Evolutionary conservation across 176 grass and related monocot species (phyloP).

Genomic region (Triticum timopheevii): DNA sequence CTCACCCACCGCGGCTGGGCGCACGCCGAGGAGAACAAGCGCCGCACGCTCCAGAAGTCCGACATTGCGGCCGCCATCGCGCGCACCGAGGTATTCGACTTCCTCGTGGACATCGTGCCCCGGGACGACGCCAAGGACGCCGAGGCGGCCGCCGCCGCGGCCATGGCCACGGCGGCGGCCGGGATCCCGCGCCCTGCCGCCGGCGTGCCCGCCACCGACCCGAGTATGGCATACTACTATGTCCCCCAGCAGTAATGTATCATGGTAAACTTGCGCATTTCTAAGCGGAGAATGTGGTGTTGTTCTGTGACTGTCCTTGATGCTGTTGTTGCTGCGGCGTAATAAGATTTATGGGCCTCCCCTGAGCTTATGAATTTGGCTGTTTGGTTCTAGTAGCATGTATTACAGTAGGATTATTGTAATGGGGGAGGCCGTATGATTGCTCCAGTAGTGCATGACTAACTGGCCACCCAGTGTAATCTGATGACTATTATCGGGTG

Average conservation of each 20-base stretch:
- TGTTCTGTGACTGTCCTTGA: conserved; percentile 13
- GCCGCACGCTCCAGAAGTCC: conserved; percentile 85
- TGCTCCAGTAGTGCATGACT: conserved; percentile 28
- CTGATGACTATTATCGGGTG: conserved; percentile 37
- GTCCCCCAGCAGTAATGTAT: conserved; percentile 61
- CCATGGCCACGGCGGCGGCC: conserved; percentile 35
- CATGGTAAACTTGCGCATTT: conserved; percentile 1
- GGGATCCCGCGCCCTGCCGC: conserved; percentile 50
- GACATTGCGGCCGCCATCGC: conserved; percentile 89
- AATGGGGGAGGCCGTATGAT: conserved; percentile 17
- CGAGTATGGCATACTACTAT: conserved; percentile 57
- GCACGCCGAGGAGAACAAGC: conserved; percentile 94
- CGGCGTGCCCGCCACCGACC: conserved; percentile 46
- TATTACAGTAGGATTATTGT: conserved; percentile 24
- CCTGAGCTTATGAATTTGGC: conserved; percentile 29
- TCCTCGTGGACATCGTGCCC: conserved; percentile 84
- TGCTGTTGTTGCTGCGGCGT: conserved; percentile 22
- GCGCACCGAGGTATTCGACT: conserved; percentile 92
- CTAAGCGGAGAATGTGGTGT: not conserved
- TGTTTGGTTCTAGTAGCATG: conserved; percentile 35
- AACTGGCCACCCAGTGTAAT: conserved; percentile 22
- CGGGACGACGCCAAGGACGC: conserved; percentile 77
- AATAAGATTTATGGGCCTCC: conserved; percentile 49
- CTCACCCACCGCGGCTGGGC: conserved; percentile 87
- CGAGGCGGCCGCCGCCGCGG: conserved; percentile 31